Conservation (phyloP, 1,284 basidiomycete species). For the Violaceomyces palustris region DNA sequence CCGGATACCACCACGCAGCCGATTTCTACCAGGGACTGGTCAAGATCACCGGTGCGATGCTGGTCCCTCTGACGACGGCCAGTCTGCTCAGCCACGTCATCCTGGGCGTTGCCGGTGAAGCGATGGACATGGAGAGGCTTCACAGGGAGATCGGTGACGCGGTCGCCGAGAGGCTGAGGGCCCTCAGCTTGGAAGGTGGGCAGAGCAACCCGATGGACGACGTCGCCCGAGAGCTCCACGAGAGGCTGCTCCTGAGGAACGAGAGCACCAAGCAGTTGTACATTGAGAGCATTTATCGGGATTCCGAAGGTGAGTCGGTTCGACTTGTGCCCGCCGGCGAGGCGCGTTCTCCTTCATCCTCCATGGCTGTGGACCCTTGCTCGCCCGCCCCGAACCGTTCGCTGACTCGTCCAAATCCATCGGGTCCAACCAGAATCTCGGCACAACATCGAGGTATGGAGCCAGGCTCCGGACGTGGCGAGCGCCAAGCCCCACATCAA, state of each 20-base stretch:
- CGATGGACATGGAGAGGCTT: constrained; percentile 91
- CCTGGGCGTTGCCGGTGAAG: constrained; percentile 91
- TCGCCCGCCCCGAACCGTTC: too few relatives aligned
- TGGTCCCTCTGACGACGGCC: constrained; percentile 93
- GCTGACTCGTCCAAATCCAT: too few relatives aligned
- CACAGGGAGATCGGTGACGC: constrained; percentile 88
- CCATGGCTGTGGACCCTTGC: not conserved
- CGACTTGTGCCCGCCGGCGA: not conserved
- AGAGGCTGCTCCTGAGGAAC: constrained; percentile 81
- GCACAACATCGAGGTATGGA: constrained; percentile 86
- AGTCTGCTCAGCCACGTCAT: constrained; percentile 95
- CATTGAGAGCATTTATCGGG: constrained; percentile 80
- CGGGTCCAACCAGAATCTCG: constrained; percentile 75
- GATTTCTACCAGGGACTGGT: constrained; percentile 71
- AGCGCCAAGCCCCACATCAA: constrained; percentile 75
- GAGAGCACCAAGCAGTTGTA: constrained; percentile 95
- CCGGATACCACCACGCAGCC: constrained; percentile 64
- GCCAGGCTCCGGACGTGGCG: constrained; percentile 65
- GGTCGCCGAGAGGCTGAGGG: constrained; percentile 83
- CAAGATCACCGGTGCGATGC: constrained; percentile 62
- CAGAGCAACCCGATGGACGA: constrained; percentile 73
- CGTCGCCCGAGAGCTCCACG: constrained; percentile 86
- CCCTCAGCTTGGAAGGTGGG: constrained; percentile 62
- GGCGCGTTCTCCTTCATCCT: not conserved
- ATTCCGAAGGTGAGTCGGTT: constrained; percentile 30